Evolutionary conservation across 2,329 filamentous ascomycete species (phyloP).

Genomic region (Colletotrichum sp.): DNA sequence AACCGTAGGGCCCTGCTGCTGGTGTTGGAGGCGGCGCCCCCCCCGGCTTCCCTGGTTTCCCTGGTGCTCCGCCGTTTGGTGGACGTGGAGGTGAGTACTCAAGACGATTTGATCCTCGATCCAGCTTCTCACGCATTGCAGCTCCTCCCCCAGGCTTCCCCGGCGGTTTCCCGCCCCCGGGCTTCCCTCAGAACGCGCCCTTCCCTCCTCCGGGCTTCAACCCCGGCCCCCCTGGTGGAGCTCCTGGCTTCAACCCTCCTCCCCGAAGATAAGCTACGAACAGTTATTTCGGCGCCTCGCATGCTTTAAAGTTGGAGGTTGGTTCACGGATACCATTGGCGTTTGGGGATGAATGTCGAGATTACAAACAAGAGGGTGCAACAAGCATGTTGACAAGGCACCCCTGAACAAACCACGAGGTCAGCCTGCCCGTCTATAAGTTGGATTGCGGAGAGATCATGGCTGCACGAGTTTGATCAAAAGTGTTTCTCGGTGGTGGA

Average conservation of each 20-base stretch:
- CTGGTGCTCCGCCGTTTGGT: conserved; percentile 54
- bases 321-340: conserved; percentile 31
- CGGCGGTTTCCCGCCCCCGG: conserved; percentile 51
- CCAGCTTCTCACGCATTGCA: conserved; percentile 37
- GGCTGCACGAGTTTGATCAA: background rate
- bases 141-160: conserved; percentile 56
- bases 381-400: background rate
- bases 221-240: conserved; percentile 50
- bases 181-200: conserved; percentile 42
- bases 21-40: conserved; percentile 79
- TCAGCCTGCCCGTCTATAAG: background rate
- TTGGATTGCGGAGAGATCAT: background rate
- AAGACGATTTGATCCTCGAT: background rate
- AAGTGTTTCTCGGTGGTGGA: background rate
- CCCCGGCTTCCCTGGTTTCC: conserved; percentile 59
- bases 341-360: conserved; percentile 32
- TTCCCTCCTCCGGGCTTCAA: conserved; percentile 59
- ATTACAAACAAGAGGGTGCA: conserved; percentile 12
- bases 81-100: conserved; percentile 59
- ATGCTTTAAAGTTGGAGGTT: conserved; percentile 22
- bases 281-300: conserved; percentile 19
- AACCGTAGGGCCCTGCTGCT: conserved; percentile 73
- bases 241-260: conserved; percentile 79
- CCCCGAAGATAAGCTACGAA: conserved; percentile 57
- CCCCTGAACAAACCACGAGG: conserved; percentile 14